Evolutionary conservation across 1,139 yeast species (phyloP).

Genomic region (Meyerozyma carpophila): DNA sequence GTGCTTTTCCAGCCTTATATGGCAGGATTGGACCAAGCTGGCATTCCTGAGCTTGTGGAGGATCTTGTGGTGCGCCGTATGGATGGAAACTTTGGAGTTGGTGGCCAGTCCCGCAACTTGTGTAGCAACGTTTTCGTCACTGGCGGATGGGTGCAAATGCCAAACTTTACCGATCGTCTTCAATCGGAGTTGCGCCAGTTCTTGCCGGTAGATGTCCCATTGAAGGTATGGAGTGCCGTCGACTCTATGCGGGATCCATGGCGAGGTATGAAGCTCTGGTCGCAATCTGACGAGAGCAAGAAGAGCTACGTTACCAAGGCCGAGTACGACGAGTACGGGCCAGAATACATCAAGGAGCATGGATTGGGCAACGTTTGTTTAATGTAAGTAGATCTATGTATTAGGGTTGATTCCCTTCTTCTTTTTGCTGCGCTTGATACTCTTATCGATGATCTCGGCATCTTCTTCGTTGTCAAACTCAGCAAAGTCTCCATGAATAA

Average conservation of each 20-base stretch:
- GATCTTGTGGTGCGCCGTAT: conserved; percentile 60
- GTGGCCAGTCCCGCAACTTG: conserved; percentile 51
- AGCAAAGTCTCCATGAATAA: conserved; percentile 83
- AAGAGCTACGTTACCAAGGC: conserved; percentile 52
- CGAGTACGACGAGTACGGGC: conserved; percentile 86
- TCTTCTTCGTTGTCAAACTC: conserved; percentile 75
- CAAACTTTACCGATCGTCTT: conserved; percentile 63
- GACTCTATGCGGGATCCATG: conserved; percentile 81
- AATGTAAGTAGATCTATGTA: conserved; percentile 8
- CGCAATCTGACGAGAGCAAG: conserved; percentile 43
- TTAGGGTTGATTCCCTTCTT: conserved; percentile 79
- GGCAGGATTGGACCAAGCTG: conserved; percentile 95
- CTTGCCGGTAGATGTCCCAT: conserved; percentile 63
- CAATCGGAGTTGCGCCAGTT: conserved; percentile 60
- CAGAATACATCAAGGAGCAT: conserved; percentile 87
- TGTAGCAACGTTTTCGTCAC: conserved; percentile 68
- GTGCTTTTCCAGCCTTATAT: conserved; percentile 89
- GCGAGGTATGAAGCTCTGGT: conserved; percentile 91
- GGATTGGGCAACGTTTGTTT: conserved; percentile 62
- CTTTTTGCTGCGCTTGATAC: conserved; percentile 67
- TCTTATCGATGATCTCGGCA: conserved; percentile 64
- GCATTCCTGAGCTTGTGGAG: conserved; percentile 70
- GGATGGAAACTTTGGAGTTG: conserved; percentile 43
- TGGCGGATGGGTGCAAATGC: conserved; percentile 75
- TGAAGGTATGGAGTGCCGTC: conserved; percentile 57